phyloP scores from a whole-genome alignment of 768 basidiomycete species.

The Lanmaoa pseudosensibilis region DNA sequence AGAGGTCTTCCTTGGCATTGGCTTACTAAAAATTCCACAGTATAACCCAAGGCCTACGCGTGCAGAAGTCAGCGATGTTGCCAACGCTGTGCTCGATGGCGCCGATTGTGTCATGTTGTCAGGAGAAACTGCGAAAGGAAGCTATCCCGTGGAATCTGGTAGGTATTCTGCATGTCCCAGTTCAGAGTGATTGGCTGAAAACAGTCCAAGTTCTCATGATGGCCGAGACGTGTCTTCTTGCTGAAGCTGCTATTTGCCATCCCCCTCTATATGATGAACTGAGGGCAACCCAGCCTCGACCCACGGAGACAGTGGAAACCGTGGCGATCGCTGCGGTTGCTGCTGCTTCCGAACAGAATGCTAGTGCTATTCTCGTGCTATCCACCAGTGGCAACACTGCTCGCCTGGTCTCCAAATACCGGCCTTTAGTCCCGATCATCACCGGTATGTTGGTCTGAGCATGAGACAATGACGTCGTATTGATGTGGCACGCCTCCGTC shows the following conservation, averaged over 20 bases:
- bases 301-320: constrained; percentile 94
- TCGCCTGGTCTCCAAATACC: constrained; percentile 93
- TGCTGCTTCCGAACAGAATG: constrained; percentile 92
- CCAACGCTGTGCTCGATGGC: constrained; percentile 98
- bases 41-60: constrained; percentile 99
- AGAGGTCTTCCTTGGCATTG: background rate
- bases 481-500: constrained; percentile 1
- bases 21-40: constrained; percentile 39
- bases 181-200: constrained; percentile 6
- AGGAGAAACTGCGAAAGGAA: constrained; percentile 97
- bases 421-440: constrained; percentile 91
- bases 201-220: constrained; percentile 84
- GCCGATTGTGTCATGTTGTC: constrained; percentile 99
- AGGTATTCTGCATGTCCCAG: constrained; percentile 24
- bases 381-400: constrained; percentile 97
- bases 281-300: constrained; percentile 72
- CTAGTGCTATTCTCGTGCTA: constrained; percentile 91
- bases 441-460: constrained; percentile 57
- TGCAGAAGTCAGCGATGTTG: constrained; percentile 98
- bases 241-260: constrained; percentile 94
- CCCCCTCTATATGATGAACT: constrained; percentile 92
- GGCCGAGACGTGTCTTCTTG: constrained; percentile 98
- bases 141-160: constrained; percentile 95
- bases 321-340: constrained; percentile 95
- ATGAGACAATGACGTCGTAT: background rate